These are phyloP conservation scores for Scheffersomyces cryptocercus DNA, from an alignment of 1,139 yeast genomes.

Conservation along the genomic window DNA sequence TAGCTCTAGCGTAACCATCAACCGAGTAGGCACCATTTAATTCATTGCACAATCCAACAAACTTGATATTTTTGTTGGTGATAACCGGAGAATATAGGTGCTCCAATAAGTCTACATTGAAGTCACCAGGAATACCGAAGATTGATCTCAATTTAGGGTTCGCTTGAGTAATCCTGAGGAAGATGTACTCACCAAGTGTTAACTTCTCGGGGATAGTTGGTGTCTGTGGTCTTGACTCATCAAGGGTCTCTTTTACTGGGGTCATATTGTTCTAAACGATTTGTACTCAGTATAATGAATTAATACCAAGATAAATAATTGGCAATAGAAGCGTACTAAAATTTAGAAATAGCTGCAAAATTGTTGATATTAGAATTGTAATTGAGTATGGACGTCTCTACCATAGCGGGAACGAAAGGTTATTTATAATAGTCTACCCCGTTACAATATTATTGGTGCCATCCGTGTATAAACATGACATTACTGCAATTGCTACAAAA, in stretches of 20 bases:
- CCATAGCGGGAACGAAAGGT: no score
- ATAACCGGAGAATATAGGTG: constrained; percentile 31
- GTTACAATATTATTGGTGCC: no score
- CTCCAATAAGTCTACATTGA: constrained; percentile 39
- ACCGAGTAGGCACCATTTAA: constrained; percentile 66
- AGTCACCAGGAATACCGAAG: constrained; percentile 47
- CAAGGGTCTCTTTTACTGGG: neutral
- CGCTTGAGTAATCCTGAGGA: constrained; percentile 36
- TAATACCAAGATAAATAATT: no score
- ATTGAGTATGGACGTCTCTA: no score
- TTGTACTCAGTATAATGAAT: no score
- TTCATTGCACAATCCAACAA: constrained; percentile 39
- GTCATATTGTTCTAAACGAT: neutral
- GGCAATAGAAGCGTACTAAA: no score
- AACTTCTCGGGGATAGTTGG: constrained; percentile 13
- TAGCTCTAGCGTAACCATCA: constrained; percentile 70
- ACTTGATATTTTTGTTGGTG: constrained; percentile 20
- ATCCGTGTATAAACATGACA: no score
- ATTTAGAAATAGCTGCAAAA: no score
- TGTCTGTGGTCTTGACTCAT: neutral
- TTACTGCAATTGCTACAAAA: no score
- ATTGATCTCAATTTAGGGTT: constrained; percentile 36
- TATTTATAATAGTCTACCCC: no score
- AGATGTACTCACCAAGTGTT: constrained; percentile 41
- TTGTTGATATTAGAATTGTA: no score